Evolutionary conservation across 1,139 yeast species (phyloP).

Genomic region (Sugiyamaella xylanicola): DNA sequence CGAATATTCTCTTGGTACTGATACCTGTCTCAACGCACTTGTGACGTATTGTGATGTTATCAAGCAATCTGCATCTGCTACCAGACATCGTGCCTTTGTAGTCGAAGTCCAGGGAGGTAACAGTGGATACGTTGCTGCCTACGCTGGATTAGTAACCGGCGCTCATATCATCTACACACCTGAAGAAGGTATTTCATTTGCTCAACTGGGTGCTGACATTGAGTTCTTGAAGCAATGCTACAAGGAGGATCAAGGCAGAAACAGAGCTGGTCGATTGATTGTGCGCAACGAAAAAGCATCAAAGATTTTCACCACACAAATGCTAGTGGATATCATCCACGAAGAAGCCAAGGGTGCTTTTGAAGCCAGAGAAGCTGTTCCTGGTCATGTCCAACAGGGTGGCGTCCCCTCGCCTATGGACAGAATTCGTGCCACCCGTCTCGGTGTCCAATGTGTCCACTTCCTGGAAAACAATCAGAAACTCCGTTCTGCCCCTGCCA

Average conservation of each 20-base stretch:
- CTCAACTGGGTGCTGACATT: conserved; percentile 75
- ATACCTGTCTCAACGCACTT: conserved; percentile 88
- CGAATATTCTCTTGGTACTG: conserved; percentile 90
- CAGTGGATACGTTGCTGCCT: conserved; percentile 89
- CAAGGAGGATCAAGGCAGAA: conserved; percentile 74
- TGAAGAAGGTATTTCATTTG: conserved; percentile 76
- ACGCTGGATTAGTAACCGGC: conserved; percentile 87
- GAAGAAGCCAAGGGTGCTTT: conserved; percentile 75
- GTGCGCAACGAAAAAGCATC: conserved; percentile 87
- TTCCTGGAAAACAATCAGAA: conserved; percentile 61
- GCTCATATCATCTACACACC: conserved; percentile 94
- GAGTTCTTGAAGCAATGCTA: conserved; percentile 68
- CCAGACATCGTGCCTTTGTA: conserved; percentile 92
- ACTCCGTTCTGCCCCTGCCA: conserved; percentile 21
- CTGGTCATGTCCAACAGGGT: conserved; percentile 99
- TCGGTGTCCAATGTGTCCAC: conserved; percentile 84
- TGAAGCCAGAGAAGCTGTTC: conserved; percentile 93
- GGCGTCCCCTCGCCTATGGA: conserved; percentile 95
- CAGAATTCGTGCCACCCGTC: conserved; percentile 87
- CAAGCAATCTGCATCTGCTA: conserved; percentile 92
- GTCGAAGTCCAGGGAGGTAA: conserved; percentile 98
- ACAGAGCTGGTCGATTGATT: conserved; percentile 81
- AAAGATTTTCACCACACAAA: conserved; percentile 74
- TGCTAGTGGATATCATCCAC: conserved; percentile 78
- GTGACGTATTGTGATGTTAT: conserved; percentile 93